phyloP scores from a whole-genome alignment of 148 eudicot genomes.

The Bassia scoparia region DNA sequence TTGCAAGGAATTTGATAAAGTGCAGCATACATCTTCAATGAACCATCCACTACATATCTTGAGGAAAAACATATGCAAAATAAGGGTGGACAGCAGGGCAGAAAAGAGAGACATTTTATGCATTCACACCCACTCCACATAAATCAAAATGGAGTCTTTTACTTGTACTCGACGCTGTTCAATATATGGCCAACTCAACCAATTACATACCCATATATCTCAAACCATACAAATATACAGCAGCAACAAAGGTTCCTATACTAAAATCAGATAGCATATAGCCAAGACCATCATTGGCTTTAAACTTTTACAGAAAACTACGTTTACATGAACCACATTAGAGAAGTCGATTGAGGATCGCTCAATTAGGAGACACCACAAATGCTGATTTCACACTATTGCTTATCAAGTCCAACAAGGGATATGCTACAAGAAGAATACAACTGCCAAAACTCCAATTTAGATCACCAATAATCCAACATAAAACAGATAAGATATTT shows the following conservation, averaged over 20 bases:
- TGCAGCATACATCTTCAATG: background rate
- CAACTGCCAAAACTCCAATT: background rate
- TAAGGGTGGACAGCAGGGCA: background rate
- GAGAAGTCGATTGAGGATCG: background rate
- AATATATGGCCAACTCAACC: background rate
- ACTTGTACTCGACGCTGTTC: background rate
- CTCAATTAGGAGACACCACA: background rate
- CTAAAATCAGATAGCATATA: background rate
- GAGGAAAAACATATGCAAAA: background rate
- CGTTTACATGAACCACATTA: background rate
- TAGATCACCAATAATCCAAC: background rate
- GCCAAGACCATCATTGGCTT: slow-evolving; percentile 1
- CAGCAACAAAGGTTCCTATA: background rate
- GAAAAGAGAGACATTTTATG: background rate
- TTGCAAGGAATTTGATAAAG: background rate
- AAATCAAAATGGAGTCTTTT: background rate
- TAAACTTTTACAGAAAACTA: background rate
- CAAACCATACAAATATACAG: background rate
- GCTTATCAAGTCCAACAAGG: background rate
- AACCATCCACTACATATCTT: background rate
- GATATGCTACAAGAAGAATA: background rate
- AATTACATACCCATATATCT: background rate
- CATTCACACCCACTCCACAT: background rate
- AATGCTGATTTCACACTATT: background rate
- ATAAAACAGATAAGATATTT: background rate